Evolutionary conservation across 345 rosid genomes (phyloP), one percentile per base, ranked within the genome.

Genomic region (Aethionema arabicum): DNA sequence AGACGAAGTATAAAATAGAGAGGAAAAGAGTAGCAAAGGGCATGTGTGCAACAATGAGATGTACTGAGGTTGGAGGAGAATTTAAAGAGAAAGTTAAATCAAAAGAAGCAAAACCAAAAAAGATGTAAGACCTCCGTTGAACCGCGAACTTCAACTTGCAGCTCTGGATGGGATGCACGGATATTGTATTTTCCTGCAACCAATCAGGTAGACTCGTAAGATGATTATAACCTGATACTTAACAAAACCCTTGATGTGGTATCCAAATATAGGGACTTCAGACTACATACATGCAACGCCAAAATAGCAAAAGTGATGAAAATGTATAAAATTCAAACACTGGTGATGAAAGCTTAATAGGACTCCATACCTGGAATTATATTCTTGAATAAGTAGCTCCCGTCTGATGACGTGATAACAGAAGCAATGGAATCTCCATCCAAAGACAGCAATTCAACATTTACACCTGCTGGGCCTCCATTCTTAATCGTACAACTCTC

Each of bases 401-500:
- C 98, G 32, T 69, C 70, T 27, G 90, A 65, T 41, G 86, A 79
- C 3, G 98, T 88, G 68, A 58, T 65, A 56, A 80, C 87, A 33
- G 89, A 83, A 63, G 96, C 76, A 60, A 91, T 65, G 3, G 80
- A 40, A 67, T 86, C 95, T 72, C 74, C 90, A 56, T 51, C 65
- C 45, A 63, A 67, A 68, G 96, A 83, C 56, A 91, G 45, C 68
- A 91, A 88, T 58, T 91, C 86, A 77, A 86, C 86, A 62, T 78
- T 83, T 62, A 91, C 91, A 78, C 77, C 78, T 29, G 92, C 78
- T 67, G 98, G 96, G 57, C 96, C 96, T 30, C 85, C 95, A 64
- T 80, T 74, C 68, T 85, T 88, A 41, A 48, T 68, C 36, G 70
- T 45, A 76, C 98, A 91, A 77, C 96, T 91, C 74, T 84, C 82